These are phyloP conservation scores for Wickerhamomyces sp. DNA, from an alignment of 1,139 yeast genomes.

Conservation along the genomic window DNA sequence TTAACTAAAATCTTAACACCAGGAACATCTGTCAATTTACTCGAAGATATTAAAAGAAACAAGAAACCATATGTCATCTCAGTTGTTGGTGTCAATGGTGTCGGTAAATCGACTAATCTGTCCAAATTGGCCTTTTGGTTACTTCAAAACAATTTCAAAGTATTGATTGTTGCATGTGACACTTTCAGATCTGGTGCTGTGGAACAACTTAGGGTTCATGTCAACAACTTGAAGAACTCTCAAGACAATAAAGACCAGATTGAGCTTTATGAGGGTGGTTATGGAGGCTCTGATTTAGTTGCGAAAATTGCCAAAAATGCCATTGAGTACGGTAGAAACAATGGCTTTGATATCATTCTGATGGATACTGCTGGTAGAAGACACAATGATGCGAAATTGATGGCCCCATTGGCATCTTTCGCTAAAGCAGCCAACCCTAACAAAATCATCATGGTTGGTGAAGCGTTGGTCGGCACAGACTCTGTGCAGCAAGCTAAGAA, in stretches of 20 bases:
- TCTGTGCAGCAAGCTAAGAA: constrained; percentile 93
- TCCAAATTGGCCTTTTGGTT: constrained; percentile 96
- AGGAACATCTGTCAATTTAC: constrained; percentile 80
- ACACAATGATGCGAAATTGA: constrained; percentile 88
- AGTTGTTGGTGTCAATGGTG: constrained; percentile 97
- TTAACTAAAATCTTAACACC: constrained; percentile 85
- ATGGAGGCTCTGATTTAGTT: constrained; percentile 91
- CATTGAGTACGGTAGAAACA: constrained; percentile 64
- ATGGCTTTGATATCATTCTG: constrained; percentile 76
- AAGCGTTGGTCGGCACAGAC: constrained; percentile 95
- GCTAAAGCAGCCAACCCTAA: constrained; percentile 96
- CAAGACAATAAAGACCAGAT: constrained; percentile 55
- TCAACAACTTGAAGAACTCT: constrained; percentile 68
- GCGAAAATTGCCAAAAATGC: constrained; percentile 96
- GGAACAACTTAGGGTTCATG: constrained; percentile 93
- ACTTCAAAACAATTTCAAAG: constrained; percentile 80
- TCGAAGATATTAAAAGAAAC: constrained; percentile 68
- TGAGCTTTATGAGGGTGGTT: constrained; percentile 89
- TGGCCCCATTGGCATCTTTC: constrained; percentile 94
- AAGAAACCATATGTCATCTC: constrained; percentile 86
- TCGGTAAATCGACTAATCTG: constrained; percentile 92
- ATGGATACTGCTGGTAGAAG: constrained; percentile 98
- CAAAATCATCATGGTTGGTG: constrained; percentile 97
- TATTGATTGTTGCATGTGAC: constrained; percentile 93
- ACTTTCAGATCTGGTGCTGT: constrained; percentile 98